Base-by-base conservation (phyloP, 306 rosid genomes). In the Cucumis hystrix region DNA sequence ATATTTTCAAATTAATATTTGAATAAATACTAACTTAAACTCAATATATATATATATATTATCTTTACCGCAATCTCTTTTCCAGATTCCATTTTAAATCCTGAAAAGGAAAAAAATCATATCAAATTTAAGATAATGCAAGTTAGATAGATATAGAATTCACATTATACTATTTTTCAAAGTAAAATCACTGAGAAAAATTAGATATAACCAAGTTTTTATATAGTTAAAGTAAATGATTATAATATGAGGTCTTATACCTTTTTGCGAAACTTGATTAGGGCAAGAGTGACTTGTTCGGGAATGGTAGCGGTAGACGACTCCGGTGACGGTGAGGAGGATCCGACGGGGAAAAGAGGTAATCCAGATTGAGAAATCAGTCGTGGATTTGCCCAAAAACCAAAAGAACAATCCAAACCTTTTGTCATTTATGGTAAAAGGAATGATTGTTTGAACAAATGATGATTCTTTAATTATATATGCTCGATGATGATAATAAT, bases 231-330 rank as follows among this genome's bases (percentile, higher is more conserved):
- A 28, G 30, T 28, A 47, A 47, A 47, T 47, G 54, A 1, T 47
- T 47, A 13, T 47, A 5, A 13, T 12, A 5, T 3, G 11, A 47
- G 17, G 0, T 6, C 1, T 0, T 1, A 0, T 47, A 47, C 81
- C 97, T 95, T 90, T 89, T 90, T 90, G 60, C 92, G 89, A 59
- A 92, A 92, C 79, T 85, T 92, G 78, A 83, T 86, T 37, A 87
- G 75, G 2, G 89, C 85, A 9, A 87, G 28, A 21, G 85, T 77
- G 78, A 89, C 80, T 79, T 86, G 23, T 74, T 82, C 75, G 0
- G 92, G 90, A 41, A 88, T 72, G 0, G 82, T 86, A 63, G 74
- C 77, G 57, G 43, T 10, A 37, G 83, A 33, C 28, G 78, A 84
- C 74, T 86, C 91, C 3, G 82, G 84, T 9, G 90, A 87, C 7